A percentile compares a stretch with the other conserved stretches of the same genome.
phyloP scores from a whole-genome alignment of 192 early-diverging fungal genomes.

The Coemansia sp. region DNA sequence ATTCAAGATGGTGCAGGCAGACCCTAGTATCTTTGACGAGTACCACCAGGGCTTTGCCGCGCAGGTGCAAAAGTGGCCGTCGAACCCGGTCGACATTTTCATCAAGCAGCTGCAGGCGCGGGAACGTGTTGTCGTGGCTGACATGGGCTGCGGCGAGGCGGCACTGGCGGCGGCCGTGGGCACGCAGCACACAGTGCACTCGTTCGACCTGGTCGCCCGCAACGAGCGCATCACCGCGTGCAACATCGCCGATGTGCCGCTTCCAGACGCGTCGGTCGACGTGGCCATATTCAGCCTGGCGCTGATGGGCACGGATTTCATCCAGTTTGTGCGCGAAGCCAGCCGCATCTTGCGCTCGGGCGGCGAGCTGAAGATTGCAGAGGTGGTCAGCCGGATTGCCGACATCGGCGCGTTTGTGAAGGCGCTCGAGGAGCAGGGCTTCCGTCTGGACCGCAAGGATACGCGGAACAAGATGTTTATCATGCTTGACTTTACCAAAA shows the following conservation, averaged over 20 bases:
- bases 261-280: slow-evolving; percentile 66
- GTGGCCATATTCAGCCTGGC: slow-evolving; percentile 88
- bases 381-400: slow-evolving; percentile 88
- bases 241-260: slow-evolving; percentile 89
- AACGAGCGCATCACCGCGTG: slow-evolving; percentile 82
- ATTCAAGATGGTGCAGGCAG: slow-evolving; percentile 71
- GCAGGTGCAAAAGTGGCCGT: slow-evolving; percentile 90
- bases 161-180: slow-evolving; percentile 71
- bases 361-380: slow-evolving; percentile 90
- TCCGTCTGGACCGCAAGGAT: slow-evolving; percentile 72
- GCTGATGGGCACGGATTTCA: slow-evolving; percentile 96
- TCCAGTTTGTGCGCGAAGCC: slow-evolving; percentile 89
- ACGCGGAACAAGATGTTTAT: slow-evolving; percentile 94
- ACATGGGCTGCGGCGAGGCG: slow-evolving; percentile 97
- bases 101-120: slow-evolving; percentile 59
- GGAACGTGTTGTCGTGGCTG: slow-evolving; percentile 62
- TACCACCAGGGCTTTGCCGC: slow-evolving; percentile 94
- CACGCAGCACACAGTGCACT: slow-evolving; percentile 65
- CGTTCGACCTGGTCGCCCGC: slow-evolving; percentile 85
- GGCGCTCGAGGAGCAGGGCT: slow-evolving; percentile 72
- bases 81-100: slow-evolving; percentile 88
- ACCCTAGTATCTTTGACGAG: slow-evolving; percentile 89
- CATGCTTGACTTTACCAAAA: slow-evolving; percentile 78
- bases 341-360: slow-evolving; percentile 72
- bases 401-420: slow-evolving; percentile 75